Conservation (phyloP, 2,329 filamentous ascomycete species). For the Didymellaceae sp. region DNA sequence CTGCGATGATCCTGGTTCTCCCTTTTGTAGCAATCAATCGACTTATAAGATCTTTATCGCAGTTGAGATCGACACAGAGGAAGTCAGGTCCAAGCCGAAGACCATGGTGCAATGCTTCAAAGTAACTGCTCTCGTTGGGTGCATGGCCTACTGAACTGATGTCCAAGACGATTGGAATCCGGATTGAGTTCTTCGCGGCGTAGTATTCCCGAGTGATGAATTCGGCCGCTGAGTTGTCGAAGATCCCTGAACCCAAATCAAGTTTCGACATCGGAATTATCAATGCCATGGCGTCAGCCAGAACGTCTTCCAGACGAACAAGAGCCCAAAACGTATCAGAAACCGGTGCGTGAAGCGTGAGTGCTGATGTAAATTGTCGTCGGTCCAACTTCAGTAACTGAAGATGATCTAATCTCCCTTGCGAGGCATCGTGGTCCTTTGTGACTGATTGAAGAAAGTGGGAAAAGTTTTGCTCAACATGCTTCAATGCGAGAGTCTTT, state of each 20-base stretch:
- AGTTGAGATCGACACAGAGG: conserved; percentile 2
- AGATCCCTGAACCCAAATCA: not conserved
- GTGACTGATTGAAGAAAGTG: not conserved
- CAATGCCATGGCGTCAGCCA: not conserved
- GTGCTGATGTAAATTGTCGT: not conserved
- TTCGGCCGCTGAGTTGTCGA: not conserved
- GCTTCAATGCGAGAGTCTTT: not conserved
- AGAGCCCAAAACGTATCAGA: not conserved
- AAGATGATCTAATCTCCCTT: not conserved
- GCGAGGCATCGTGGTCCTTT: not conserved
- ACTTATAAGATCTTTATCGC: not conserved
- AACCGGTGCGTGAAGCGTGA: not conserved
- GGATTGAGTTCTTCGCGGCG: not conserved
- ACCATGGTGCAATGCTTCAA: not conserved
- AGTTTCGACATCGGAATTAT: not conserved
- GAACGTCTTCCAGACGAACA: not conserved
- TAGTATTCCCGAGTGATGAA: conserved; percentile 1
- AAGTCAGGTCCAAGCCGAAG: not conserved
- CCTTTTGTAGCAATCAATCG: not conserved
- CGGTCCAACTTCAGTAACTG: not conserved
- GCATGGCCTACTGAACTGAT: not conserved
- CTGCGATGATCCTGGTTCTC: not conserved
- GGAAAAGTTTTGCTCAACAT: not conserved
- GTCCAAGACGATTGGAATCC: not conserved
- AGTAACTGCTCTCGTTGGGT: not conserved